Conservation (phyloP, 2,329 filamentous ascomycete genomes). For the Neonectria neomacrospora region DNA sequence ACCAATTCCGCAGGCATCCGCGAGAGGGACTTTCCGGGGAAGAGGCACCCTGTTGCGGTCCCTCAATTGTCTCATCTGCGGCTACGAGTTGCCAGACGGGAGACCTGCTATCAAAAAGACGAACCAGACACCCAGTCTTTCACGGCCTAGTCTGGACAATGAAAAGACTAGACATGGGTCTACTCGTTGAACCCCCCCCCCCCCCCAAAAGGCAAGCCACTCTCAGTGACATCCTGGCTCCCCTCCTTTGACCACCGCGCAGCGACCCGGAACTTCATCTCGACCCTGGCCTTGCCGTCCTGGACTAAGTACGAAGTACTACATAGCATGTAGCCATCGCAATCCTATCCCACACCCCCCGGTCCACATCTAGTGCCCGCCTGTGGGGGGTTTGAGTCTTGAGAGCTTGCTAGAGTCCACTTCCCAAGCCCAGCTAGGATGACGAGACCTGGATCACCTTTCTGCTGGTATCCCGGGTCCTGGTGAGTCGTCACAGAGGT, state of each 20-base stretch:
- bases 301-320: constrained; percentile 15
- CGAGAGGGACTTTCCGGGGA: constrained; percentile 23
- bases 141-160: constrained; percentile 27
- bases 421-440: constrained; percentile 36
- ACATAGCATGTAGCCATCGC: constrained; percentile 28
- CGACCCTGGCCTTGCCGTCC: constrained; percentile 34
- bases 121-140: constrained; percentile 30
- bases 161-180: constrained; percentile 40
- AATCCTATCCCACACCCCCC: constrained; percentile 28
- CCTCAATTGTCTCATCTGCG: constrained; percentile 40
- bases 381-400: constrained; percentile 35
- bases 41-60: constrained; percentile 29
- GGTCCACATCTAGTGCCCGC: constrained; percentile 28
- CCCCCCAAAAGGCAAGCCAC: constrained; percentile 32
- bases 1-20: constrained; percentile 29
- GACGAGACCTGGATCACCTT: constrained; percentile 44
- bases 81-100: constrained; percentile 31
- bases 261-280: constrained; percentile 37
- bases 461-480: constrained; percentile 41
- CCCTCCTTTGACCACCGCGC: constrained; percentile 44
- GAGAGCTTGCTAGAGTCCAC: constrained; percentile 34
- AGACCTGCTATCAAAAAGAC: constrained; percentile 36
- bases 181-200: constrained; percentile 26
- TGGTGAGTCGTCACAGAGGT: constrained; percentile 36
- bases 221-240: constrained; percentile 36